Evolutionary conservation across 331 rosid species (phyloP).

Genomic region (Acacia pycnantha): DNA sequence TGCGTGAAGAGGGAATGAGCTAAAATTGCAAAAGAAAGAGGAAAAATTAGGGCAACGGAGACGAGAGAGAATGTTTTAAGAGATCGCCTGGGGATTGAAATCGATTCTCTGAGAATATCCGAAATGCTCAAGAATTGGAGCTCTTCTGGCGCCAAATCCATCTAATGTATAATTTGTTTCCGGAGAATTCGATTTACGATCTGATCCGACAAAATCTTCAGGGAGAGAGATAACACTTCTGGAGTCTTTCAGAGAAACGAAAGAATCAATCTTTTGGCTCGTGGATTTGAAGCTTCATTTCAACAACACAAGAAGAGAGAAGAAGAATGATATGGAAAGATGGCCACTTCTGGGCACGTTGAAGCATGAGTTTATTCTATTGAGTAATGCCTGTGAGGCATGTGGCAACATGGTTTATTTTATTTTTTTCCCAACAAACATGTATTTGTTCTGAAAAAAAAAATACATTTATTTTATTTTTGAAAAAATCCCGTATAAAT

Average conservation of each 20-base stretch:
- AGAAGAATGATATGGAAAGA: background rate
- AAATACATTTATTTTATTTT: background rate
- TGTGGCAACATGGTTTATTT: too few species aligned
- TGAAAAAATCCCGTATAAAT: too few species aligned
- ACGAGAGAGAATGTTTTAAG: slow-evolving; percentile 90
- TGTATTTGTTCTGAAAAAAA: too few species aligned
- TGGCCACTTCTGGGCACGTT: background rate
- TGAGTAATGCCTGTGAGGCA: too few species aligned
- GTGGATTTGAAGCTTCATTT: background rate
- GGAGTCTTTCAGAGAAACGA: background rate
- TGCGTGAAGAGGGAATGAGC: slow-evolving; percentile 98
- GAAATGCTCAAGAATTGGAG: slow-evolving; percentile 68
- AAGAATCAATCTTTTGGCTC: background rate
- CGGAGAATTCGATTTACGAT: background rate
- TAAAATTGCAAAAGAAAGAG: slow-evolving; percentile 86
- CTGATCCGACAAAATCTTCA: background rate
- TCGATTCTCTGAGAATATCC: slow-evolving; percentile 68
- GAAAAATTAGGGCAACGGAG: slow-evolving; percentile 74
- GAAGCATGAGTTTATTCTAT: too few species aligned
- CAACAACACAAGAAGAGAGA: background rate
- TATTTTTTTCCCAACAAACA: too few species aligned
- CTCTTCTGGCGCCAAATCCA: slow-evolving; percentile 96
- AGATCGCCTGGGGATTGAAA: slow-evolving; percentile 73
- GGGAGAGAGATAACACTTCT: background rate
- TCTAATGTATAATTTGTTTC: background rate